Base-by-base conservation (phyloP, 164 flowering plant genomes). In the Tinospora cordifolia region DNA sequence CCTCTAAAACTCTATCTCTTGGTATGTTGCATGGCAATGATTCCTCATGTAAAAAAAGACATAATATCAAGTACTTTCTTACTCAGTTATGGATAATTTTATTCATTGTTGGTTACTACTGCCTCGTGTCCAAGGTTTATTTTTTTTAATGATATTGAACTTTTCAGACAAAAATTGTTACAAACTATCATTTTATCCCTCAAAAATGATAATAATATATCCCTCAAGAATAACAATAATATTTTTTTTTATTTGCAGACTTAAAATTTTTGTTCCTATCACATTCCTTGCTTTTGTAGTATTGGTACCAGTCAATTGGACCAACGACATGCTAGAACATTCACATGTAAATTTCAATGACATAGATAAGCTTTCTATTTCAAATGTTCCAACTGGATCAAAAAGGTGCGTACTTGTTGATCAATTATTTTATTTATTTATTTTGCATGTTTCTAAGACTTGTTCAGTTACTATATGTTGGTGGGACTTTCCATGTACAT, bases 291-390 rank as follows among this genome's bases (percentile, higher is more conserved):
- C 79, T 41, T 73, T 76, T 71, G n/a, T 63, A n/a, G 41, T 79
- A 26, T 62, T 79, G 63, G 72, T 79, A 26, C 82, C 82, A 64
- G 73, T 76, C 27, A 79, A 79, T 65, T 74, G 75, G 77, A 73
- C 79, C 34, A 75, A 69, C 40, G 51, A 25, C 59, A 71, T 47
- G 6, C 68, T 79, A 15, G 77, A 74, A 40, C 66, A 21, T 38
- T 62, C 66, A 12, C 49, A 65, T 30, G 36, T 79, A 44, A 68
- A 46, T 57, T 79, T 70, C 68, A 76, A 73, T 65, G 69, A 76
- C 66, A 74, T 79, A 39, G 82, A 79, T 65, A 76, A 76, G 60
- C 72, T 79, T 41, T 79, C 82, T n/a, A 74, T 79, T 46, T 76
- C 82, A 67, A 79, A 79, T 69, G 65, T 79, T 58, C 68, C 77